phyloP scores from a whole-genome alignment of 176 grass and related monocot species.

The Oryza brachyantha region DNA sequence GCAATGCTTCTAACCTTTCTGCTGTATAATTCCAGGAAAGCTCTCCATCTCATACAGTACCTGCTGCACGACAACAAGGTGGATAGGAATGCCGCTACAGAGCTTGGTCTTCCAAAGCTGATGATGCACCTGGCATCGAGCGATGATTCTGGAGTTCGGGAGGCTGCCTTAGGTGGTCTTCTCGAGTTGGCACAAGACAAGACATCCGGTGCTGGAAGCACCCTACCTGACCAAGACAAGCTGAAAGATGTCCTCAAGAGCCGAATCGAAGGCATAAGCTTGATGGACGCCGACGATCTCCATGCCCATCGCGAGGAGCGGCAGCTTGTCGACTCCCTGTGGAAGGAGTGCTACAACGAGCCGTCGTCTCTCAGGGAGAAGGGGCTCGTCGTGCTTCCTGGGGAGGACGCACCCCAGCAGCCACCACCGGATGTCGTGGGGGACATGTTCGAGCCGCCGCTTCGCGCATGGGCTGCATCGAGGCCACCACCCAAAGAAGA shows the following conservation, averaged over 20 bases:
- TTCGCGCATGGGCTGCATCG: constrained; percentile 42
- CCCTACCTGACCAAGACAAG: constrained; percentile 56
- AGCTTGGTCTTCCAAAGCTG: constrained; percentile 65
- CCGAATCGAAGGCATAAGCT: constrained; percentile 66
- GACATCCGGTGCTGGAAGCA: not conserved
- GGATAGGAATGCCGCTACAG: constrained; percentile 41
- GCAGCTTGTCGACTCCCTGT: constrained; percentile 79
- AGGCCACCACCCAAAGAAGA: constrained; percentile 25
- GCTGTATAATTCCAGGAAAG: constrained; percentile 57
- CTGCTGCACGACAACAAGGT: constrained; percentile 52
- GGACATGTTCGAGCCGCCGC: constrained; percentile 67
- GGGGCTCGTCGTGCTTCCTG: constrained; percentile 78
- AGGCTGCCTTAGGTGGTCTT: constrained; percentile 62
- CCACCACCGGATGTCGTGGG: constrained; percentile 56
- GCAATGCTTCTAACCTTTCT: not conserved
- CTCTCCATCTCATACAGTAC: constrained; percentile 68
- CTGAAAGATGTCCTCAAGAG: constrained; percentile 58
- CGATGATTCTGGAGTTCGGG: constrained; percentile 57
- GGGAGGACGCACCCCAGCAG: constrained; percentile 54
- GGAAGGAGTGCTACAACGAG: constrained; percentile 77
- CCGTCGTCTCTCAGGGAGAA: constrained; percentile 67
- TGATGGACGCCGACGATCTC: constrained; percentile 62
- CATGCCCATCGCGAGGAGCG: constrained; percentile 73
- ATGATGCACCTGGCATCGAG: constrained; percentile 70
- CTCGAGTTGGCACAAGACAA: constrained; percentile 60